Evolutionary conservation across 108 stramenopile genomes (phyloP), one percentile per base, ranked within the genome.

Genomic region (Hondaea fermentalgiana): DNA sequence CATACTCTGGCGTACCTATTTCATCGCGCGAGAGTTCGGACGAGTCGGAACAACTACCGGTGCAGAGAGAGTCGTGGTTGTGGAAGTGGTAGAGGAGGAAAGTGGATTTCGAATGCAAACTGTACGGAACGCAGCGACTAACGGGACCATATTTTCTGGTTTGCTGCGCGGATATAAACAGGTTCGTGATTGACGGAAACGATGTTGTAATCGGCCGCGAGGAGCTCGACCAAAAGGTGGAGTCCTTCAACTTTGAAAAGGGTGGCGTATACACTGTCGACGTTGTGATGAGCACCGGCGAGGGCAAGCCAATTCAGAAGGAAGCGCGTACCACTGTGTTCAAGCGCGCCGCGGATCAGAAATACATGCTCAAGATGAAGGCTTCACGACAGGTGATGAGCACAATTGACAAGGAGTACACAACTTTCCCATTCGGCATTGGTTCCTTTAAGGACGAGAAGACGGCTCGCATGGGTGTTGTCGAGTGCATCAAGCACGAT

Each of bases 261-360:
- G 91, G 89, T 25, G 96, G 98, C 92, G 98, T 98, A 5, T 99
- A 98, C 88, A 95, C 97, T 35, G 96, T 99, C 12, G 98, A 99
- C 92, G 97, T 99, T 44, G 96, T 97, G 91, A 94, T 99, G 95
- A 95, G 94, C 87, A 97, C 98, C 5, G 98, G 98, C n/a, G 98
- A 98, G 90, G 99, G 99, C 71, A 97, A 96, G 92, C 97, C 96
- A 21, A 95, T 94, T 29, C 94, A 95, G 90, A 94, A 94, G 23
- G 93, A 93, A 17, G 90, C 95, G 71, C 95, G 98, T 71, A 98
- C 98, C 59, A 99, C 99, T 23, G 96, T 99, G 47, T 99, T 94
- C 95, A 99, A 99, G 95, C 96, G 98, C 55, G 97, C 96, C 59
- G 97, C 97, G 28, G 98, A 98, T 90, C 90, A 93, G 60, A 97